Base-by-base conservation (phyloP, 352 stramenopile genomes). In the Phytophthora macrochlamydospora region DNA sequence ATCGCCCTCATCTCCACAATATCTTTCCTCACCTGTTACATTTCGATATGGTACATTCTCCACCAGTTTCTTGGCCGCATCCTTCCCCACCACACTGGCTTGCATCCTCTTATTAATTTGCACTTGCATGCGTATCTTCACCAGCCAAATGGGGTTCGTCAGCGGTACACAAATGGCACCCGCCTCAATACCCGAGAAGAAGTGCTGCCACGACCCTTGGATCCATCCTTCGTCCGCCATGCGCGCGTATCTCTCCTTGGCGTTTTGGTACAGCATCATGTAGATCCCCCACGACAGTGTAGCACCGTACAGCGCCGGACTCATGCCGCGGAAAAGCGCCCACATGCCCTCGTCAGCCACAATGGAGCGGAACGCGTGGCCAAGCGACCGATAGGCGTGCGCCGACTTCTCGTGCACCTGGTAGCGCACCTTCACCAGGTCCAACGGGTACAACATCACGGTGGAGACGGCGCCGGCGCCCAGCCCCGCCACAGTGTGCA, bases 61-160 rank as follows among this genome's bases (percentile, higher is more conserved):
- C 18, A 68, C 75, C 14, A 89, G 42, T 56, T 90, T 89, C 31
- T 71, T 67, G 0, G 79, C 71, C 9, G 73, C 72, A 48, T 92
- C 81, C 52, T 92, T 93, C 30, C 78, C 81, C 13, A 64, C 65
- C 0, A 67, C 65, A 12, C 49, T 62, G 29, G 81, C 73, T 62
- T 88, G 67, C 38, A 89, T 57, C 28, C 79, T 69, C 44, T 74
- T 76, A 33, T 76, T 85, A 46, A 67, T 89, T 56, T 94, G 84
- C 28, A 94, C 87, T 89, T 99, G 96, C 87, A 99, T 95, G 46
- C 97, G 85, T 31, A 98, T 98, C 76, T 99, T 99, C 62, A 99
- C 92, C 33, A 99, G 84, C 97, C 97, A 99, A 38, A 99, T 91
- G 14, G 98, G 97, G 85, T 99, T 99, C 31, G 97, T 99, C 29